Evolutionary conservation across 2,329 filamentous ascomycete species (phyloP).

Genomic region (Aspergillus arachidicola): DNA sequence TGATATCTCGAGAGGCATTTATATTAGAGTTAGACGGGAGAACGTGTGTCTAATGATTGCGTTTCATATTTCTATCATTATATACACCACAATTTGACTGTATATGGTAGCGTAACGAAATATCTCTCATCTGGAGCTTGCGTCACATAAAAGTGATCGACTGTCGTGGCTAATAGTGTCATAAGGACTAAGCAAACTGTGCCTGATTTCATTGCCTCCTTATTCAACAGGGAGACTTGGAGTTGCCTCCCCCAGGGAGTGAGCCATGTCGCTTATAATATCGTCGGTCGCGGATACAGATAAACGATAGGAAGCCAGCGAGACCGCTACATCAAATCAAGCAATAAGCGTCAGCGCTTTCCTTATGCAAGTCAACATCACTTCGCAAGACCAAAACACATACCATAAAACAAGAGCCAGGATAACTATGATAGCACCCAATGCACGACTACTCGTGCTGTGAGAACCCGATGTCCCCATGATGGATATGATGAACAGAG

Average conservation of each 20-base stretch:
- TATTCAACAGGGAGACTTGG: not conserved
- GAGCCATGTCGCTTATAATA: constrained; percentile 18
- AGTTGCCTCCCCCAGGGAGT: not conserved
- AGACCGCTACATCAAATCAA: constrained; percentile 5
- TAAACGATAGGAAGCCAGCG: constrained; percentile 16
- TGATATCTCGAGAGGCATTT: too few relatives aligned
- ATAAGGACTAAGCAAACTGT: not conserved
- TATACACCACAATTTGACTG: too few relatives aligned
- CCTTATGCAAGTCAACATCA: not conserved
- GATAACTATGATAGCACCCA: constrained; percentile 22
- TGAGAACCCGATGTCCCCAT: constrained; percentile 15
- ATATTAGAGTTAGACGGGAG: too few relatives aligned
- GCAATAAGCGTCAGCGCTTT: not conserved
- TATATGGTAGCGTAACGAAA: too few relatives aligned
- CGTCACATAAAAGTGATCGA: not conserved
- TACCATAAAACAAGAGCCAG: constrained; percentile 21
- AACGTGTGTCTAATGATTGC: too few relatives aligned
- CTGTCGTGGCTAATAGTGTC: not conserved
- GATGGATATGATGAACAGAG: constrained; percentile 26
- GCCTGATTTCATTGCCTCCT: not conserved
- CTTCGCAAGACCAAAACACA: not conserved
- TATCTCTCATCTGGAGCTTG: not conserved
- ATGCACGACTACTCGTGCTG: constrained; percentile 19
- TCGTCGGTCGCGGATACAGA: constrained; percentile 17
- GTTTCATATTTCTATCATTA: too few relatives aligned